phyloP scores from a whole-genome alignment of 805 yeast species.

The Starmerella geochares region DNA sequence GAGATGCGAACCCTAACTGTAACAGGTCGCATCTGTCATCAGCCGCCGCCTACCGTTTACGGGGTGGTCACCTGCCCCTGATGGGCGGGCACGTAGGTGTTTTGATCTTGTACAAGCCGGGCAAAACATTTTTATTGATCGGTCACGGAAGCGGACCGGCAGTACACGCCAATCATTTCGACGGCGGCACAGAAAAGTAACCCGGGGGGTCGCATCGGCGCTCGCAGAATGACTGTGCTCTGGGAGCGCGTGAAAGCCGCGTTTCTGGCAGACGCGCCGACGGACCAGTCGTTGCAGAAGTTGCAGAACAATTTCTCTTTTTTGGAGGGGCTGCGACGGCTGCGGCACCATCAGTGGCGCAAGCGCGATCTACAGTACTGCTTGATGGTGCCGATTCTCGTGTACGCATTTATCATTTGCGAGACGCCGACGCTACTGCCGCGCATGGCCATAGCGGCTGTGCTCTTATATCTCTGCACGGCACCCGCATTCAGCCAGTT shows the following conservation, averaged over 20 bases:
- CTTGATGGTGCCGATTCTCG: constrained; percentile 43
- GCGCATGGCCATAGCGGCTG: constrained; percentile 33
- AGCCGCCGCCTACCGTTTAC: constrained; percentile 5
- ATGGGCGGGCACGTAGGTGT: background rate
- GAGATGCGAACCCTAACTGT: constrained; percentile 5
- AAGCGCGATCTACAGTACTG: constrained; percentile 39
- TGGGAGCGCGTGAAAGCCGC: constrained; percentile 25
- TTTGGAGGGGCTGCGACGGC: constrained; percentile 28
- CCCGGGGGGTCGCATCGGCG: background rate
- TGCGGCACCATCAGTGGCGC: constrained; percentile 30
- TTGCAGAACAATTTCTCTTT: constrained; percentile 32
- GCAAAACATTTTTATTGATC: constrained; percentile 5
- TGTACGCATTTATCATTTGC: constrained; percentile 39
- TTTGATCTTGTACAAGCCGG: background rate
- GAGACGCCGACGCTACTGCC: constrained; percentile 29
- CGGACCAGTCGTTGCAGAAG: constrained; percentile 28
- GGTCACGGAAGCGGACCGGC: constrained; percentile 7
- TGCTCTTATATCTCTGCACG: constrained; percentile 41
- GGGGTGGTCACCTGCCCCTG: constrained; percentile 3
- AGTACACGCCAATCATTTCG: background rate
- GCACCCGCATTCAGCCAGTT: constrained; percentile 77
- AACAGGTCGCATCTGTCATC: background rate
- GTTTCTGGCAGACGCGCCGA: constrained; percentile 33
- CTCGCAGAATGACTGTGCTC: constrained; percentile 15
- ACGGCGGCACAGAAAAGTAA: background rate